Evolutionary conservation across 2,329 filamentous ascomycete genomes (phyloP), one percentile per base, ranked within the genome.

Genomic region (Gaeumannomyces sp.): DNA sequence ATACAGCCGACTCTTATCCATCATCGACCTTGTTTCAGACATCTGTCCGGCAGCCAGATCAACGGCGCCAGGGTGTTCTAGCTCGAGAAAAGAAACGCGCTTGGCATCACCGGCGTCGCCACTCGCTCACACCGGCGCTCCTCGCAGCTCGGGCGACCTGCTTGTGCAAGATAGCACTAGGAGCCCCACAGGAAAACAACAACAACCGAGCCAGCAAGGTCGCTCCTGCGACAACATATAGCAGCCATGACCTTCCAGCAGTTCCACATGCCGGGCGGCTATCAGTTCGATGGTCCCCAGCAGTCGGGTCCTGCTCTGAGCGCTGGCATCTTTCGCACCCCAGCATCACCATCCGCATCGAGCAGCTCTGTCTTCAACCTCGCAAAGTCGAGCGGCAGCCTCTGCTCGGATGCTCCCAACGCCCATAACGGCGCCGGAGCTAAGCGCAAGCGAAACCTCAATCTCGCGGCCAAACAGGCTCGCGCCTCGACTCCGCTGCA

Each of bases 391-490:
- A 76, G 75, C 6, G 73, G 73, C 45, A 78, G 75, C 65, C 66
- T 79, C n/a, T 73, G n/a, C 45, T 53, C 45, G 45, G 45, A 74
- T 62, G 77, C 78, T 1, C 76, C 74, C 27, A 69, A 74, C 8
- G 73, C 74, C 7, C 62, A 63, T 10, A 70, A 63, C 16, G 74
- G 71, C 3, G 68, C 73, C 2, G 68, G 64, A n/a, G 67, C 70
- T 5, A 74, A 74, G n/a, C 67, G 76, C 8, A 84, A 83, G 71
- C 77, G 83, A 33, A 85, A 85, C n/a, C 68, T 68, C 67, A 65
- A 73, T 27, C 64, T 57, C 38, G 73, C 65, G 71, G 75, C 65
- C 45, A 53, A 25, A 53, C 72, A 71, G 29, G 65, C 65, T 28
- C 71, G 73, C 60, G 74, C 76, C 33, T 72, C 73, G 19, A 76